Base-by-base conservation (phyloP, 2,329 filamentous ascomycete genomes). In the Arachnopeziza araneosa region DNA sequence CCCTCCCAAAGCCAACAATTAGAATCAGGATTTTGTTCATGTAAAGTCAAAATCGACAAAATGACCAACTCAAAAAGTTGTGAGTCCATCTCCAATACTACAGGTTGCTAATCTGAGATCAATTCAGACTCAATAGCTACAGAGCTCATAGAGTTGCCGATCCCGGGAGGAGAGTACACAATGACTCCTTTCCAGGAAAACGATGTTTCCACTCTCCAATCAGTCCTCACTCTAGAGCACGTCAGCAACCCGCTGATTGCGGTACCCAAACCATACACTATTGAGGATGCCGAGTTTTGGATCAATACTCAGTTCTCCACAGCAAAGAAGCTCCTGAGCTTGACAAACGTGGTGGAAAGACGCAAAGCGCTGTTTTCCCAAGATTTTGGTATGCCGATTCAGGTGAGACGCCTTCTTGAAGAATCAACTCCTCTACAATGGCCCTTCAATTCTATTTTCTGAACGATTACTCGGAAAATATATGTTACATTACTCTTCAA, bases 101-200 rank as follows among this genome's bases (percentile, higher is more conserved):
- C 10, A 17, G 17, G 36, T 12, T 44, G 10, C 36, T 17, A 3
- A 3, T 19, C 36, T 44, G 17, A 44, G 3, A 3, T 17, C 36
- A 14, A 44, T 44, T 12, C 17, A 44, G 36, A 44, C 17, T 44
- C 36, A 44, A 14, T 44, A 8, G 36, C 36, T 3, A 44, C 36
- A 44, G 6, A 44, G 36, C 36, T 17, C 12, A 44, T 44, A 44
- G 36, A 44, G 36, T 12, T 44, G 36, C 36, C 36, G 17, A 44
- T 56, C 26, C 22, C 49, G 26, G 49, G 32, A 22, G 58, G 53
- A 30, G 50, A 60, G 22, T 60, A 60, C 19, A 56, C n/a, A 32
- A 23, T 60, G 5, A 54, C 54, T 12, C 51, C 54, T 2, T 56
- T 56, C 24, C 26, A 53, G 17, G 22, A 56, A 50, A 26, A 8